Evolutionary conservation across 768 basidiomycete genomes (phyloP).

Genomic region (Boletus barrowsii): DNA sequence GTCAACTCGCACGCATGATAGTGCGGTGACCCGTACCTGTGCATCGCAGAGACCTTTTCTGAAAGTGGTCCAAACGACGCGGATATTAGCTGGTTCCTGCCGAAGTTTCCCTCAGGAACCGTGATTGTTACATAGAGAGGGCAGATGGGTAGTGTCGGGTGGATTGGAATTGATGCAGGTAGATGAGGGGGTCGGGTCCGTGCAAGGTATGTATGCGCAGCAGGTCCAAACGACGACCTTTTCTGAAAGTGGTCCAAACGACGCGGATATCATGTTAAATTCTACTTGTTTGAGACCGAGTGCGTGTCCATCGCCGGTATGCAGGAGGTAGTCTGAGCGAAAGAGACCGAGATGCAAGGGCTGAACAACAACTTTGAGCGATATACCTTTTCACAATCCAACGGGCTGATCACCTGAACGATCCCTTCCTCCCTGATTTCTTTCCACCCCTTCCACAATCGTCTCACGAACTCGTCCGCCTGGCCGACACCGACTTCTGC

Average conservation of each 20-base stretch:
- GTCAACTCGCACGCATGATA: neutral
- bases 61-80: no score
- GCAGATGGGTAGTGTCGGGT: no score
- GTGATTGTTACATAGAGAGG: no score
- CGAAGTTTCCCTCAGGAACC: no score
- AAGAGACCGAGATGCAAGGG: constrained; percentile 86
- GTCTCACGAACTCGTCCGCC: constrained; percentile 83
- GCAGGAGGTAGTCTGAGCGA: constrained; percentile 91
- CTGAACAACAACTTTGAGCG: constrained; percentile 37
- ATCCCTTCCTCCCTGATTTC: constrained; percentile 61
- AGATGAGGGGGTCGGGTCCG: no score
- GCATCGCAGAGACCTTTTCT: constrained; percentile 62
- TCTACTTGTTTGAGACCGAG: constrained; percentile 87
- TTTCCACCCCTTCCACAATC: constrained; percentile 87
- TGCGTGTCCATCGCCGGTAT: constrained; percentile 40
- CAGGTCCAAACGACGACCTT: no score
- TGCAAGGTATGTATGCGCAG: no score
- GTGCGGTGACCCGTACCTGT: constrained; percentile 59
- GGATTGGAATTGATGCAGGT: no score
- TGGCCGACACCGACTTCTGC: constrained; percentile 69
- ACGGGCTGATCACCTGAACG: constrained; percentile 42
- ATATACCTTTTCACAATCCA: neutral
- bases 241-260: constrained; percentile 84
- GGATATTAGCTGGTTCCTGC: no score
- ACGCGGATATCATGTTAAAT: constrained; percentile 94